Conservation (phyloP, 805 yeast species). For the Saturnispora galanensis region DNA sequence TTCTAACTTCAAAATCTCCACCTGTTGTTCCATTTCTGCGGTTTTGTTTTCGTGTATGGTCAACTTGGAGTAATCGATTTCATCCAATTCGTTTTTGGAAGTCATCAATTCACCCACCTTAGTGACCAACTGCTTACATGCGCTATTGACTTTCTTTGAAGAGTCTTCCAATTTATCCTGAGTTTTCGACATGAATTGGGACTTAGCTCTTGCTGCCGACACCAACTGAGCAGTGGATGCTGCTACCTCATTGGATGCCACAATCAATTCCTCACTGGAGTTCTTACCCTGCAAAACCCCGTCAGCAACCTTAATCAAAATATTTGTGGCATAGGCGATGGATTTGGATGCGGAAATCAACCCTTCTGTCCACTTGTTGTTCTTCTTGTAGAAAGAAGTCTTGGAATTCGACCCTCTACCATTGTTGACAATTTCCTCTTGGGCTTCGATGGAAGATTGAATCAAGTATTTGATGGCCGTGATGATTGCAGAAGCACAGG, state of each 20-base stretch:
- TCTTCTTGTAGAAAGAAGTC: constrained; percentile 74
- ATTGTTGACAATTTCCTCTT: constrained; percentile 57
- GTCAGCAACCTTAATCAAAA: constrained; percentile 79
- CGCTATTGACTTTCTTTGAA: constrained; percentile 58
- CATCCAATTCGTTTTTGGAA: constrained; percentile 25
- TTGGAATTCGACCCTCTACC: constrained; percentile 57
- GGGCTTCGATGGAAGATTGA: constrained; percentile 69
- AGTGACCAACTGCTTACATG: constrained; percentile 62
- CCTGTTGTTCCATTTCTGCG: constrained; percentile 88
- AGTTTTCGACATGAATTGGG: constrained; percentile 62
- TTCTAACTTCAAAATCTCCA: constrained; percentile 75
- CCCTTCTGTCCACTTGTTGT: constrained; percentile 91
- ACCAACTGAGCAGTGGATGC: constrained; percentile 89
- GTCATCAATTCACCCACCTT: constrained; percentile 35
- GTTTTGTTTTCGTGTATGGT: constrained; percentile 76
- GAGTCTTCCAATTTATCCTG: constrained; percentile 67
- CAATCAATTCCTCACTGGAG: constrained; percentile 74
- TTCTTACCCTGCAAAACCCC: constrained; percentile 56
- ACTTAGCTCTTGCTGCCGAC: constrained; percentile 83
- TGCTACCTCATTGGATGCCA: constrained; percentile 85
- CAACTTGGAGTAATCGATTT: constrained; percentile 57
- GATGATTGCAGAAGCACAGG: constrained; percentile 74
- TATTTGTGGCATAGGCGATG: constrained; percentile 73
- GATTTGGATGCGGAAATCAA: constrained; percentile 81
- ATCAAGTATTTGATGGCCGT: constrained; percentile 67